Conservation (phyloP, 2,329 filamentous ascomycete genomes). For the Coleophoma cylindrospora region DNA sequence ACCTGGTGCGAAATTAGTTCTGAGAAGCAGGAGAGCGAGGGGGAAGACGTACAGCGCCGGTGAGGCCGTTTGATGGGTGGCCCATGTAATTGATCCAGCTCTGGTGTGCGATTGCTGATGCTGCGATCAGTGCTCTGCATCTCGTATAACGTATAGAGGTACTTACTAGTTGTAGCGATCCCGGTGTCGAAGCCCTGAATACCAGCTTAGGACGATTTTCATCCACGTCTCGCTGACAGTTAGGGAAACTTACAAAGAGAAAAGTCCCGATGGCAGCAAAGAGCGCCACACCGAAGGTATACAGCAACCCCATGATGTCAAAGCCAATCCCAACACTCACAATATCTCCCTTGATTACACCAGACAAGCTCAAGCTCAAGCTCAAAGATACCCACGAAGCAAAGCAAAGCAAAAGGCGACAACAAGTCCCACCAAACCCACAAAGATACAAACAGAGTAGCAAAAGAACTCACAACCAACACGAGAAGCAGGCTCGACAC, state of each 20-base stretch:
- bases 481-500: too few relatives aligned
- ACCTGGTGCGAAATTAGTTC: constrained; percentile 29
- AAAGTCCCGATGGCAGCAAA: constrained; percentile 56
- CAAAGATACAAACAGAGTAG: too few relatives aligned
- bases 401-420: too few relatives aligned
- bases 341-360: too few relatives aligned
- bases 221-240: too few relatives aligned
- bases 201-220: neutral
- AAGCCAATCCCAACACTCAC: too few relatives aligned
- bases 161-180: constrained; percentile 52
- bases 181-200: constrained; percentile 52
- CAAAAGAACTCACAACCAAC: too few relatives aligned
- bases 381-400: too few relatives aligned
- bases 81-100: constrained; percentile 57
- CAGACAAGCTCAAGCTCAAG: too few relatives aligned
- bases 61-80: constrained; percentile 47
- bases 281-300: constrained; percentile 45
- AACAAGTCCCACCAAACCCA: too few relatives aligned
- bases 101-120: constrained; percentile 48
- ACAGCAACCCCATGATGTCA: constrained; percentile 31
- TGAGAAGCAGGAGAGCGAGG: neutral
- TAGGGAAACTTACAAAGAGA: constrained; percentile 40
- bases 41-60: constrained; percentile 38
- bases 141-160: neutral
- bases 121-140: too few relatives aligned